These are phyloP conservation scores for Trypanosoma theileri DNA, from an alignment of 208 protist genomes.

Conservation along the genomic window DNA sequence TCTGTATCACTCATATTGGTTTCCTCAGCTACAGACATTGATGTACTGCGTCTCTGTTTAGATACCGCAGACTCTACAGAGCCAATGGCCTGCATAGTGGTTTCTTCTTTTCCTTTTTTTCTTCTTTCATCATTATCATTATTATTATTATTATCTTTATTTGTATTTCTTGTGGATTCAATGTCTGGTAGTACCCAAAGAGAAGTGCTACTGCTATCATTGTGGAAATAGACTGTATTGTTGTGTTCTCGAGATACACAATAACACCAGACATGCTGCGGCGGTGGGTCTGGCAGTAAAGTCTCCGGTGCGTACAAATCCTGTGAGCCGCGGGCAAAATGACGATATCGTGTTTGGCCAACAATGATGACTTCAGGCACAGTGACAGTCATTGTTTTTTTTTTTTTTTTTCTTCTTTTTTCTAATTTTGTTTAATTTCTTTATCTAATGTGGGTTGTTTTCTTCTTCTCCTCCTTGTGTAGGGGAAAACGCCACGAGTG, in stretches of 20 bases:
- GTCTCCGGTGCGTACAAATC: conserved; percentile 58
- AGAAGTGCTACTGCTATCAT: conserved; percentile 31
- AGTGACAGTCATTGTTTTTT: conserved; percentile 21
- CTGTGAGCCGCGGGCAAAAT: conserved; percentile 35
- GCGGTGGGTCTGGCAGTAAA: conserved; percentile 27
- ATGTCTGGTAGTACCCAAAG: conserved; percentile 71
- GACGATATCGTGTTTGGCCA: conserved; percentile 49
- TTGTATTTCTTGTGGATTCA: conserved; percentile 24
- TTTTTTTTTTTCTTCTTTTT: conserved; percentile 12
- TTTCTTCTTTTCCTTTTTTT: neutral
- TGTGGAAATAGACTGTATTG: conserved; percentile 71
- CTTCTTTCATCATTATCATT: conserved; percentile 3
- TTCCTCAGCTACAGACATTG: neutral
- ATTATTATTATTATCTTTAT: conserved; percentile 10
- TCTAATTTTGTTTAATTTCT: neutral
- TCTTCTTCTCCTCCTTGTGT: neutral
- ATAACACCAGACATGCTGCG: conserved; percentile 53
- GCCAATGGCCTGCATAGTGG: conserved; percentile 17
- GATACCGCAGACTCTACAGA: conserved; percentile 32
- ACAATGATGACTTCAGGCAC: conserved; percentile 56
- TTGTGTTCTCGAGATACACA: conserved; percentile 46
- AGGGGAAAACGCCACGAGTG: no score
- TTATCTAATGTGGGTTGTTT: neutral
- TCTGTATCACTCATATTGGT: neutral
- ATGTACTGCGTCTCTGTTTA: conserved; percentile 15